A percentile compares a stretch with the other conserved stretches of the same genome.
Conservation (phyloP, 1,284 basidiomycete species). For the Rhizoctonia solani region DNA sequence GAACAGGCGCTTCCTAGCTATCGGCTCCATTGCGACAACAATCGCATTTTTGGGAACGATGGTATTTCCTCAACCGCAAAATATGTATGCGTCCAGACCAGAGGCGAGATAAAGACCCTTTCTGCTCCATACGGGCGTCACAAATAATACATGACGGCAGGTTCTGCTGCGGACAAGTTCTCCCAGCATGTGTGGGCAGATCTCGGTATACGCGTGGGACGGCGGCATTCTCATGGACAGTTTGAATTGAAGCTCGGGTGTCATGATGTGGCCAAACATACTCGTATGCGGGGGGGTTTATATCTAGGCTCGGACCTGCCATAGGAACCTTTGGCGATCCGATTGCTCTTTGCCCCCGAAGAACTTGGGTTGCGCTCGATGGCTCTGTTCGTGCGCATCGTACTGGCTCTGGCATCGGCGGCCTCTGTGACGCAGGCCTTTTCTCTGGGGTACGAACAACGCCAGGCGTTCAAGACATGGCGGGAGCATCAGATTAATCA, state of each 20-base stretch:
- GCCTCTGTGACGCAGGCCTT: not conserved
- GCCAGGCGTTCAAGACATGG: conserved; percentile 13
- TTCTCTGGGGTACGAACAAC: conserved; percentile 19
- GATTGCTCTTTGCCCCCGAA: not conserved
- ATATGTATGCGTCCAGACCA: too few species aligned
- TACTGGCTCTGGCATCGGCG: not conserved
- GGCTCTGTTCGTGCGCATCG: not conserved
- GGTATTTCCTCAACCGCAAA: too few species aligned
- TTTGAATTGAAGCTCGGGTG: not conserved
- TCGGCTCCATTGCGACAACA: too few species aligned
- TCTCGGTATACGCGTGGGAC: conserved; percentile 15
- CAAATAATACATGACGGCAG: too few species aligned
- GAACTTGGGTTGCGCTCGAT: not conserved
- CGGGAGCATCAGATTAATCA: conserved; percentile 2
- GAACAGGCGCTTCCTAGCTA: too few species aligned
- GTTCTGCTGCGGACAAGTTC: conserved; percentile 19
- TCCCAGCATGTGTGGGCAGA: not conserved
- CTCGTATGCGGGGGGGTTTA: not conserved
- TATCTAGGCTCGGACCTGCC: too few species aligned
- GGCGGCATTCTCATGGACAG: conserved; percentile 6
- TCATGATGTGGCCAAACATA: conserved; percentile 19
- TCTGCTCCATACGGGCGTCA: not conserved
- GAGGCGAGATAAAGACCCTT: conserved; percentile 8
- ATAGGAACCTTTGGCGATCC: not conserved
- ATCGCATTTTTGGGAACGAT: too few species aligned